Evolutionary conservation across 805 yeast species (phyloP).

Genomic region (Spathaspora arborariae): DNA sequence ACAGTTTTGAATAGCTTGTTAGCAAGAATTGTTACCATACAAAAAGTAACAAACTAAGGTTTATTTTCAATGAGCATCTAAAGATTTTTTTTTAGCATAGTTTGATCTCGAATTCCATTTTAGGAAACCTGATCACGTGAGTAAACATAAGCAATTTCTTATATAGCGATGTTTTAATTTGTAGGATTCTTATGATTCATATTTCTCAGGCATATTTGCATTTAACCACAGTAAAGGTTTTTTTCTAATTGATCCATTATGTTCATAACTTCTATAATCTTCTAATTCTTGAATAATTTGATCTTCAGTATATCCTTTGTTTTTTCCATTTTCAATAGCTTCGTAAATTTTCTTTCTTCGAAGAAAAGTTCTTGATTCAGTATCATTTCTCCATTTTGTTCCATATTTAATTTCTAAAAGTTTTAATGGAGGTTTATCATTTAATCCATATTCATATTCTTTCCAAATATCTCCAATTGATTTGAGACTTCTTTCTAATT

Average conservation of each 20-base stretch:
- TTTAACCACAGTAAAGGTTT: slow-evolving; percentile 28
- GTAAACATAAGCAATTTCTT: neutral
- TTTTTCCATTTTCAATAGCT: slow-evolving; percentile 49
- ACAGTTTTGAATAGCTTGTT: no score
- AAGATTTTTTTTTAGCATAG: neutral
- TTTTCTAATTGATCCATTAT: slow-evolving; percentile 36
- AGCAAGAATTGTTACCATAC: no score
- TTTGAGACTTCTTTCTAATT: slow-evolving; percentile 24
- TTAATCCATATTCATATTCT: slow-evolving; percentile 50
- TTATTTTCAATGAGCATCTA: neutral
- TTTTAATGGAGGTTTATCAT: slow-evolving; percentile 50
- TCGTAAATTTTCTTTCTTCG: slow-evolving; percentile 51
- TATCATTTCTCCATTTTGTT: slow-evolving; percentile 55
- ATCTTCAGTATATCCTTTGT: slow-evolving; percentile 41
- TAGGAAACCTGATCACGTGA: neutral
- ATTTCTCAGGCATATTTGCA: slow-evolving; percentile 25
- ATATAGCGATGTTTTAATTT: neutral
- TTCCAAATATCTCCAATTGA: slow-evolving; percentile 52
- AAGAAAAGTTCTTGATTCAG: slow-evolving; percentile 50
- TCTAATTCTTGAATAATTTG: slow-evolving; percentile 46
- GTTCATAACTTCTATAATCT: slow-evolving; percentile 37
- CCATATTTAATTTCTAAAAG: slow-evolving; percentile 46
- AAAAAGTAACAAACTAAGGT: neutral
- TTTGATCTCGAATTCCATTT: neutral
- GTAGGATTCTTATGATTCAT: neutral